phyloP scores from a whole-genome alignment of 805 yeast genomes.

The Metschnikowia borealis region DNA sequence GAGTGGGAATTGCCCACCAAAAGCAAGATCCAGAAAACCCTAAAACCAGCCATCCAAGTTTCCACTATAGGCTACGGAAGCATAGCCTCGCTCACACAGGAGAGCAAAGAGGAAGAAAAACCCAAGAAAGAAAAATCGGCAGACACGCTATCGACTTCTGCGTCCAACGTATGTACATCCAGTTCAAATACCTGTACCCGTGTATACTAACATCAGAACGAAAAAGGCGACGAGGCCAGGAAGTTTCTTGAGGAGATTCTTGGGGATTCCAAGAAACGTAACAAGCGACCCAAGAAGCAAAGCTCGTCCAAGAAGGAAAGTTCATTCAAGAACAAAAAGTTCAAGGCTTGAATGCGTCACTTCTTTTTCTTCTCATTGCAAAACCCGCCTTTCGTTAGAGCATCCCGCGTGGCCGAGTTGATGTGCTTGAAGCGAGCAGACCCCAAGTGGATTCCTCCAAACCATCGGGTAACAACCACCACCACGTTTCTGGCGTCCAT shows the following conservation, averaged over 20 bases:
- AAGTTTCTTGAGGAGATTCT: conserved; percentile 13
- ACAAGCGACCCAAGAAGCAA: conserved; percentile 6
- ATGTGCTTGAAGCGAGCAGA: conserved; percentile 94
- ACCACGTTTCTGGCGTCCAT: conserved; percentile 82
- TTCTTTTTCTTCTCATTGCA: conserved; percentile 12
- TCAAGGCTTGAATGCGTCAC: neutral
- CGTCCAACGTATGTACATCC: neutral
- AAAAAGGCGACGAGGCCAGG: conserved; percentile 10
- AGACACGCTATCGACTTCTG: neutral
- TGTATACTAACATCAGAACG: conserved; percentile 1
- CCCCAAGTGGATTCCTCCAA: conserved; percentile 86
- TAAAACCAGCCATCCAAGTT: conserved; percentile 20
- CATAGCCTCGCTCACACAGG: conserved; percentile 19
- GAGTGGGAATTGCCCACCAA: conserved; percentile 47
- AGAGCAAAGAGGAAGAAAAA: conserved; percentile 4
- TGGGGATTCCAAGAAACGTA: conserved; percentile 11
- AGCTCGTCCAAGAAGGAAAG: neutral
- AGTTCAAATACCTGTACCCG: neutral
- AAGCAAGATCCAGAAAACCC: conserved; percentile 23
- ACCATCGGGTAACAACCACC: conserved; percentile 89
- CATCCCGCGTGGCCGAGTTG: conserved; percentile 83
- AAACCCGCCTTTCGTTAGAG: conserved; percentile 63
- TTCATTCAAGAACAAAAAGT: conserved; percentile 5
- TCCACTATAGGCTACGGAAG: conserved; percentile 41
- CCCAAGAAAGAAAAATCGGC: neutral